Evolutionary conservation across 1,284 basidiomycete species (phyloP).

Genomic region (Rhodofomes roseus): DNA sequence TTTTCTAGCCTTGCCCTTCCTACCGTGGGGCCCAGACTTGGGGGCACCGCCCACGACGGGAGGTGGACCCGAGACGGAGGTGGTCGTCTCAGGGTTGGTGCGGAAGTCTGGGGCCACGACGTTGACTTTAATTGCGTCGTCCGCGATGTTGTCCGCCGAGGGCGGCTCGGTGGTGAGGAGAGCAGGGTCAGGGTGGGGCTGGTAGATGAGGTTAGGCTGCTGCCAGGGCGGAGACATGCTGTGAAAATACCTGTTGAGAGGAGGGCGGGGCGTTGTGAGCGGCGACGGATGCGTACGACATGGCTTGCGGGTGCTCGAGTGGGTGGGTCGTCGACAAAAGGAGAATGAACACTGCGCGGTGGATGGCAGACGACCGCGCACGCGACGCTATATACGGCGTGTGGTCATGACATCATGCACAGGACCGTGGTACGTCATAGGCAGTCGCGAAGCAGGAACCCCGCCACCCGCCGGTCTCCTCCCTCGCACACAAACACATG

Average conservation of each 20-base stretch:
- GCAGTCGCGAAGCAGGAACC: constrained; percentile 6
- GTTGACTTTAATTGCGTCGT: constrained; percentile 52
- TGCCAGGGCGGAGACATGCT: constrained; percentile 12
- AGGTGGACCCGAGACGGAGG: constrained; percentile 27
- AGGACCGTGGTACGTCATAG: constrained; percentile 11
- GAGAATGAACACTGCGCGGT: not conserved
- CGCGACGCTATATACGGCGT: constrained; percentile 14
- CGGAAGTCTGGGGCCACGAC: constrained; percentile 49
- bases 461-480: constrained; percentile 10
- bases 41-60: constrained; percentile 3
- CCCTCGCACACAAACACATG: constrained; percentile 25
- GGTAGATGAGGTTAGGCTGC: constrained; percentile 20
- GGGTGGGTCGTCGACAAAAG: not conserved
- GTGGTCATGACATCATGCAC: constrained; percentile 6
- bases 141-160: constrained; percentile 36
- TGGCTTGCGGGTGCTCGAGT: constrained; percentile 23
- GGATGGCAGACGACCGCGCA: not conserved
- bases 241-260: constrained; percentile 36
- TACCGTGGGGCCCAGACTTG: constrained; percentile 7
- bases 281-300: constrained; percentile 68
- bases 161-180: constrained; percentile 56
- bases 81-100: constrained; percentile 40
- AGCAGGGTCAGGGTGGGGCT: constrained; percentile 60
- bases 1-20: constrained; percentile 25
- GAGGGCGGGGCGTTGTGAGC: constrained; percentile 51